A percentile compares a stretch with the other conserved stretches of the same genome.
Evolutionary conservation across 73 alveolate genomes (phyloP).

Genomic region (Paramecium pentaurelia): DNA sequence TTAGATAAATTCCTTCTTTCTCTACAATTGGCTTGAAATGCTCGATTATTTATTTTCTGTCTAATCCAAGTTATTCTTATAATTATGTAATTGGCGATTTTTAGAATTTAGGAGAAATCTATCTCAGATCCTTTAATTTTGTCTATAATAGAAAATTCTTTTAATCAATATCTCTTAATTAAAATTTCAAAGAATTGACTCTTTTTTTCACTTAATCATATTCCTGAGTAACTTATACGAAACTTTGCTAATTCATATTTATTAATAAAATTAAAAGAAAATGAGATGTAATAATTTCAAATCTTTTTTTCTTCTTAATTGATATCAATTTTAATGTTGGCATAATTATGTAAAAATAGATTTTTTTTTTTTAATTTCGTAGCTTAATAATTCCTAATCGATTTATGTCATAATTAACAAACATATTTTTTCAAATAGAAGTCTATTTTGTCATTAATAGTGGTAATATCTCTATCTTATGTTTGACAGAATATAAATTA

Average conservation of each 20-base stretch:
- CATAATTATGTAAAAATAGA: no score
- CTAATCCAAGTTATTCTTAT: neutral
- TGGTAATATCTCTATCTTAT: no score
- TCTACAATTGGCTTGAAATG: neutral
- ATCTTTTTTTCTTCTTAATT: neutral
- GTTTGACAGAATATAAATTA: no score
- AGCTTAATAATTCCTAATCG: neutral
- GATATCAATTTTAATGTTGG: neutral
- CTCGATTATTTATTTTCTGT: neutral
- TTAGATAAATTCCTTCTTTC: neutral
- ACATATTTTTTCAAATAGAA: no score
- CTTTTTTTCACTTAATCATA: neutral
- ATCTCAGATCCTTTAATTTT: constrained; percentile 7
- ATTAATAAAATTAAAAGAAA: neutral
- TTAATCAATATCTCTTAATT: neutral
- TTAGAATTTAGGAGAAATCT: neutral
- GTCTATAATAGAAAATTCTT: neutral
- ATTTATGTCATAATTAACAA: no score
- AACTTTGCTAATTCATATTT: neutral
- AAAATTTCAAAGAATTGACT: neutral
- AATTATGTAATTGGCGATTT: neutral
- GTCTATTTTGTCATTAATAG: no score
- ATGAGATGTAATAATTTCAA: neutral
- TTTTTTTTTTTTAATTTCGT: neutral
- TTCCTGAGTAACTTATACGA: constrained; percentile 5